Evolutionary conservation across 495 filamentous ascomycete genomes (phyloP).

Genomic region (Penicillium daleae): DNA sequence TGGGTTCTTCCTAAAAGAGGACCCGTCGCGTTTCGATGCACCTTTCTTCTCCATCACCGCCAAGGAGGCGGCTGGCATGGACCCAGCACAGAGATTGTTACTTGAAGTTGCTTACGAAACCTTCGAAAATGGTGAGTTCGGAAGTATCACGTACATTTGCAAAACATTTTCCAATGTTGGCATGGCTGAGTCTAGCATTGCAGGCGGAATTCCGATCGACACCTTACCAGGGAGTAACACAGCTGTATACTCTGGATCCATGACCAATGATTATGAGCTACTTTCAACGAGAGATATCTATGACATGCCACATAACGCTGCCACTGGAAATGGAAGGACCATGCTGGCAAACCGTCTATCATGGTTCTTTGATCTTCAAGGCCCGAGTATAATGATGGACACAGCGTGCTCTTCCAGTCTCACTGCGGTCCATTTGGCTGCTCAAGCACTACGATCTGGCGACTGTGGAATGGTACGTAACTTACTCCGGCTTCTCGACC

Average conservation of each 20-base stretch:
- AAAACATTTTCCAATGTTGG: not conserved
- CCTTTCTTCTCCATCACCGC: slow-evolving; percentile 53
- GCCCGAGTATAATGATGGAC: slow-evolving; percentile 45
- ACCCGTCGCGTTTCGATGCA: slow-evolving; percentile 52
- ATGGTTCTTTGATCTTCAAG: slow-evolving; percentile 46
- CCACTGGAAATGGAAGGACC: slow-evolving; percentile 31
- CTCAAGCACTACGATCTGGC: slow-evolving; percentile 40
- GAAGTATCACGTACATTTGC: not conserved
- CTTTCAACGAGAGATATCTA: slow-evolving; percentile 42
- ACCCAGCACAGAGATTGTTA: slow-evolving; percentile 56
- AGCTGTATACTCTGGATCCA: slow-evolving; percentile 48
- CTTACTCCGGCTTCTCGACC: no score
- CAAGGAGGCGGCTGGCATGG: slow-evolving; percentile 53
- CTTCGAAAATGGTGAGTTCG: slow-evolving; percentile 41
- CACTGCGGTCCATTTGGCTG: slow-evolving; percentile 42
- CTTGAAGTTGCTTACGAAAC: slow-evolving; percentile 55
- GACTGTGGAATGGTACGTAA: slow-evolving; percentile 41
- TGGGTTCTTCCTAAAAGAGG: slow-evolving; percentile 52
- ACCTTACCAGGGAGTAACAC: slow-evolving; percentile 48
- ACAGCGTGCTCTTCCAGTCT: slow-evolving; percentile 51
- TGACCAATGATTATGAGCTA: slow-evolving; percentile 51
- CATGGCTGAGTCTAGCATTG: slow-evolving; percentile 8
- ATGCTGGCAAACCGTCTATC: slow-evolving; percentile 51
- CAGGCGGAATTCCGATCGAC: slow-evolving; percentile 39
- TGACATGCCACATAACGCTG: slow-evolving; percentile 34